Percentiles rank a stretch among this genome's conserved stretches.
These are phyloP conservation scores for Fusarium goolgardi DNA, from an alignment of 2,329 filamentous ascomycete species.

Conservation along the genomic window DNA sequence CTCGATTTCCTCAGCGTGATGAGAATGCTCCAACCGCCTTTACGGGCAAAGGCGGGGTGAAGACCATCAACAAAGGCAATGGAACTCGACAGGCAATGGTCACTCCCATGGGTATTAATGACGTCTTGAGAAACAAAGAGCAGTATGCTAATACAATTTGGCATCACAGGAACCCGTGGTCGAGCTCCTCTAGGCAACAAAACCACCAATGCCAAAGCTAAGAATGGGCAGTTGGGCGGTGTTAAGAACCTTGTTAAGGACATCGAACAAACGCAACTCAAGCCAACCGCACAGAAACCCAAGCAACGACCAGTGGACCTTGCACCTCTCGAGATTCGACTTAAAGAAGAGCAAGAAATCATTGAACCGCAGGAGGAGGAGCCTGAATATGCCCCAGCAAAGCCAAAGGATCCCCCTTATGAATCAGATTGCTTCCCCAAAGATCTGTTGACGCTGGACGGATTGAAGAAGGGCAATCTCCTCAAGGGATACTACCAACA, in stretches of 20 bases:
- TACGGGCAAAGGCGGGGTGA: slow-evolving; percentile 58
- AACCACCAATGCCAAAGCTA: slow-evolving; percentile 92
- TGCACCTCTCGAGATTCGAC: slow-evolving; percentile 70
- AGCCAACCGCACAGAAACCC: slow-evolving; percentile 69
- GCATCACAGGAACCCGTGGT: slow-evolving; percentile 58
- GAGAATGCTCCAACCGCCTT: slow-evolving; percentile 75
- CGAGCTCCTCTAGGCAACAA: slow-evolving; percentile 92
- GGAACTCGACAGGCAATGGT: slow-evolving; percentile 69
- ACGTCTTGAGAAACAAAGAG: not conserved
- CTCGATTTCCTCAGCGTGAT: slow-evolving; percentile 81
- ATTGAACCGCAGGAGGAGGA: slow-evolving; percentile 66
- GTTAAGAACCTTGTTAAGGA: slow-evolving; percentile 70
- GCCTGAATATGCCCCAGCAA: slow-evolving; percentile 90
- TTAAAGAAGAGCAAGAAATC: slow-evolving; percentile 66
- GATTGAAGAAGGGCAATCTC: slow-evolving; percentile 68
- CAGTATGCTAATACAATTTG: slow-evolving; percentile 16
- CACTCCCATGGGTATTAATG: slow-evolving; percentile 81
- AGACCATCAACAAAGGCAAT: slow-evolving; percentile 61
- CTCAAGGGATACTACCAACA: slow-evolving; percentile 71
- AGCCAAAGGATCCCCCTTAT: slow-evolving; percentile 72
- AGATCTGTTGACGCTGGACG: slow-evolving; percentile 66
- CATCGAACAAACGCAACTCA: slow-evolving; percentile 71
- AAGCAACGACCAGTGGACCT: slow-evolving; percentile 66
- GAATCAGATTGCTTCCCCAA: slow-evolving; percentile 75
- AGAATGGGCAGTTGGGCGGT: slow-evolving; percentile 72